A percentile compares a stretch with the other conserved stretches of the same genome.
Evolutionary conservation across 1,139 yeast species (phyloP).

Genomic region (Suhomyces wounanorum): DNA sequence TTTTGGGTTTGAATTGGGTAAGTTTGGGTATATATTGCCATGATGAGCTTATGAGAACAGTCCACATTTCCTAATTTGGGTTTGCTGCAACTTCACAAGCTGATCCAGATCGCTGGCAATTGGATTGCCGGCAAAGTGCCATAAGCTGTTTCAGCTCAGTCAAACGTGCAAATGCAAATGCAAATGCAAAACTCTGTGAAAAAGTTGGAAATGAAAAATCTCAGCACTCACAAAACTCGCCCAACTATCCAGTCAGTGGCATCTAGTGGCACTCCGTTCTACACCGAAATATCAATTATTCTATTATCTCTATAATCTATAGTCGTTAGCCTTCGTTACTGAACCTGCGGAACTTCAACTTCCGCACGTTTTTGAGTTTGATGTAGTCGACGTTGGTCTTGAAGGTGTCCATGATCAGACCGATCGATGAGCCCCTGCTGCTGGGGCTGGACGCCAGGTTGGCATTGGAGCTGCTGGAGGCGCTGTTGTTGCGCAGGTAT

Average conservation of each 20-base stretch:
- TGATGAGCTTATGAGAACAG: neutral
- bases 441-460: constrained; percentile 13
- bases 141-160: too few relatives aligned
- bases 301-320: constrained; percentile 4
- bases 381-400: constrained; percentile 22
- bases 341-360: constrained; percentile 23
- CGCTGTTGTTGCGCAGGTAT: constrained; percentile 15
- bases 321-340: constrained; percentile 17
- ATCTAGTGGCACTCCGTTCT: neutral
- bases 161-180: too few relatives aligned
- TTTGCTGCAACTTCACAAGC: neutral
- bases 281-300: neutral
- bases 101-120: neutral
- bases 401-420: constrained; percentile 25
- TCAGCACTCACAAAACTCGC: too few relatives aligned
- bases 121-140: too few relatives aligned
- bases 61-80: neutral
- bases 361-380: constrained; percentile 23
- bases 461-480: constrained; percentile 7
- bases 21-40: neutral
- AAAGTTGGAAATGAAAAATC: too few relatives aligned
- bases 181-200: too few relatives aligned
- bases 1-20: neutral
- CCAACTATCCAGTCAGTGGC: too few relatives aligned
- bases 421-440: constrained; percentile 25